A percentile compares a stretch with the other conserved stretches of the same genome.
Evolutionary conservation across 805 yeast species (phyloP).

Genomic region (Zygoascus tannicola): DNA sequence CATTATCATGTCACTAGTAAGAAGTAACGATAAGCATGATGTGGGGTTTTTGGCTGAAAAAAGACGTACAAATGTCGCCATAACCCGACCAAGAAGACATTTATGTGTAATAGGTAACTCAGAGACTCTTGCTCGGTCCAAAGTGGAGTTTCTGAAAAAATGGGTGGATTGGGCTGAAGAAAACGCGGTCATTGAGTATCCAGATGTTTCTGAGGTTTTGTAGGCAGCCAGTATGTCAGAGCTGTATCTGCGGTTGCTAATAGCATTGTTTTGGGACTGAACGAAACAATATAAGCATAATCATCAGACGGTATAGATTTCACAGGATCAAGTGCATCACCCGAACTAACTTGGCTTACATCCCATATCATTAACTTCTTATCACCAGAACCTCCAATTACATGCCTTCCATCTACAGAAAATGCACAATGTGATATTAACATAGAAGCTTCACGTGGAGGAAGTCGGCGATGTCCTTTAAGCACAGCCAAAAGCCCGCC

Average conservation of each 20-base stretch:
- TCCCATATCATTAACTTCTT: constrained; percentile 44
- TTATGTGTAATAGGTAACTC: constrained; percentile 80
- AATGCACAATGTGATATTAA: constrained; percentile 51
- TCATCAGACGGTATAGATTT: not conserved
- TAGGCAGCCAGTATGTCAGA: constrained; percentile 36
- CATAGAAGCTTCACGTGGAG: constrained; percentile 31
- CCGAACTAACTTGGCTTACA: constrained; percentile 17
- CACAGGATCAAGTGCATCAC: not conserved
- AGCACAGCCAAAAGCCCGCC: constrained; percentile 43
- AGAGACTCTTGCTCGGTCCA: constrained; percentile 46
- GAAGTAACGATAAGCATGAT: constrained; percentile 61
- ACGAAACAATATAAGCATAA: constrained; percentile 40
- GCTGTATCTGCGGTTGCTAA: constrained; percentile 58
- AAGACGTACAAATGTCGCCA: constrained; percentile 83
- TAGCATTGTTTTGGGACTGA: constrained; percentile 52
- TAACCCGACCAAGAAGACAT: constrained; percentile 82
- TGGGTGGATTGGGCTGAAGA: constrained; percentile 71
- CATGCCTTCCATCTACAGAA: constrained; percentile 58
- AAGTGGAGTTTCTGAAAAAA: constrained; percentile 38
- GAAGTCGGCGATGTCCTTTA: constrained; percentile 41
- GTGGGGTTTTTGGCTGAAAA: constrained; percentile 78
- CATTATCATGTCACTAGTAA: constrained; percentile 67
- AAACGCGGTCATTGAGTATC: constrained; percentile 57
- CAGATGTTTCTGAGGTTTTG: constrained; percentile 35
- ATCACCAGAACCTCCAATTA: constrained; percentile 51